phyloP scores from a whole-genome alignment of 441 rosid genomes.

The Jatropha multifida region DNA sequence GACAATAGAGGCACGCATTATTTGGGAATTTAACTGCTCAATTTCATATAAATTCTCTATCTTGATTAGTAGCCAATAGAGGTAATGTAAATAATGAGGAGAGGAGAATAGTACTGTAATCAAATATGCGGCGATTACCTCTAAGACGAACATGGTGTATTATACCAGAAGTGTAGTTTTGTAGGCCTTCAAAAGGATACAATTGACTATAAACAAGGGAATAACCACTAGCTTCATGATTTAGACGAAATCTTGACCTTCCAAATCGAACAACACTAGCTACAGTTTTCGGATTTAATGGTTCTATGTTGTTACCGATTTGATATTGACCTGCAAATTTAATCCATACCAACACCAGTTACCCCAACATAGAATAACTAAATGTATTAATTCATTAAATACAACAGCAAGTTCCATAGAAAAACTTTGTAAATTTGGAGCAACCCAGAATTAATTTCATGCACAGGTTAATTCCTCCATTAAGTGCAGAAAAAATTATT shows the following conservation, averaged over 20 bases:
- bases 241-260: conserved; percentile 11
- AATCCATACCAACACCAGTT: conserved; percentile 5
- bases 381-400: background rate
- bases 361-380: background rate
- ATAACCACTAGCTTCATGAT: conserved; percentile 36
- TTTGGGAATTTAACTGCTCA: background rate
- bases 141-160: conserved; percentile 58
- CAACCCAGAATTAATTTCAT: background rate
- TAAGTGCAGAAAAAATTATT: background rate
- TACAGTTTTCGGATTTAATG: conserved; percentile 39
- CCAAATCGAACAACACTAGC: conserved; percentile 49
- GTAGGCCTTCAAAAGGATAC: conserved; percentile 53
- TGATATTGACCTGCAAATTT: conserved; percentile 50
- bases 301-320: conserved; percentile 47
- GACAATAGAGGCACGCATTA: background rate
- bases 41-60: background rate
- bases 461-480: background rate
- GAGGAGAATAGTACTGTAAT: background rate
- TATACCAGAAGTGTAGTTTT: conserved; percentile 62
- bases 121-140: conserved; percentile 29
- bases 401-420: background rate
- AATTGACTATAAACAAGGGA: conserved; percentile 54
- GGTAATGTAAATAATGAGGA: background rate
- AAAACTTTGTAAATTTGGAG: background rate
- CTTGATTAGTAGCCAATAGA: background rate